Percentiles rank a stretch among this genome's conserved stretches.
Evolutionary conservation across 305 asterid species (phyloP).

Genomic region (Rubia tinctorum): DNA sequence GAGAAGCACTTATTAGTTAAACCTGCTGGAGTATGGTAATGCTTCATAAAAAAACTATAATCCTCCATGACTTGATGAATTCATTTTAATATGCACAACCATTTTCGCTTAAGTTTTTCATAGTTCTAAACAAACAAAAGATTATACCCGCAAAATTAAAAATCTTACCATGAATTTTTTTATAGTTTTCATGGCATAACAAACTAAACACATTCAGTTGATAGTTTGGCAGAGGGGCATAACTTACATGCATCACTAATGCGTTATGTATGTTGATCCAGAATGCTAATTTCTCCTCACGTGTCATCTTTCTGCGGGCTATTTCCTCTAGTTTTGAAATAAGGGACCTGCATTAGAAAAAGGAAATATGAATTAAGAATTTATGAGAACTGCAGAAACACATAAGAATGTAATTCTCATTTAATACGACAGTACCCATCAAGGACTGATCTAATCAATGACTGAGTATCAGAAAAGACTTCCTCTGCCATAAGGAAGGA

Average conservation of each 20-base stretch:
- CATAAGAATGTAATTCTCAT: background rate
- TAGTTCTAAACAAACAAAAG: no score
- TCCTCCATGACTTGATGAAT: no score
- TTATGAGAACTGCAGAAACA: background rate
- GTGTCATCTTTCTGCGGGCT: constrained; percentile 70
- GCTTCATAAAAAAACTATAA: no score
- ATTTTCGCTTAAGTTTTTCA: no score
- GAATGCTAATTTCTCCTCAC: constrained; percentile 91
- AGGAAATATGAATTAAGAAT: constrained; percentile 17
- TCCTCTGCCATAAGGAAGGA: constrained; percentile 53
- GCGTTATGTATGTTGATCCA: constrained; percentile 97
- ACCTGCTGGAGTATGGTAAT: no score
- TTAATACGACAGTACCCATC: constrained; percentile 53
- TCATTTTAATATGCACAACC: no score
- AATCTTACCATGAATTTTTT: no score
- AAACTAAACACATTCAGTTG: background rate
- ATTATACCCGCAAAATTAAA: no score
- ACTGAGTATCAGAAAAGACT: constrained; percentile 87
- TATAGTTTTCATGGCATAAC: constrained; percentile 6
- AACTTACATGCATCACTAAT: constrained; percentile 90
- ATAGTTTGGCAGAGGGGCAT: constrained; percentile 9
- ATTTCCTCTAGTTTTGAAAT: constrained; percentile 78
- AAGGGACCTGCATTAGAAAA: constrained; percentile 55
- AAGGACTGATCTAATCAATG: constrained; percentile 87
- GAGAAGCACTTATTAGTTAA: no score